Evolutionary conservation across 2,329 filamentous ascomycete species (phyloP), one percentile per base, ranked within the genome.

Genomic region (Colletotrichum musicola): DNA sequence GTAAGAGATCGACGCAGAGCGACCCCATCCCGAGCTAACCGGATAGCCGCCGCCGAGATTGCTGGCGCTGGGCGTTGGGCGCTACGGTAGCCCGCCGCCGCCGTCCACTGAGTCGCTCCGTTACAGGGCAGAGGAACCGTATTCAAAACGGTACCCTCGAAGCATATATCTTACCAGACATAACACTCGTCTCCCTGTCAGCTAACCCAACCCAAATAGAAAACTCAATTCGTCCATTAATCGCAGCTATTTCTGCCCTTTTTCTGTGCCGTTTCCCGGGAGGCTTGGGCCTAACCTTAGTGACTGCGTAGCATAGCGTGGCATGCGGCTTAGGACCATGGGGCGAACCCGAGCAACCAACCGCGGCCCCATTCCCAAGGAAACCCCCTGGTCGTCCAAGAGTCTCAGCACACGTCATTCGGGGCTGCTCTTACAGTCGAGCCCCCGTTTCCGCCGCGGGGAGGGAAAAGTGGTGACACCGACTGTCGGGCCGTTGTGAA

Each of bases 331-430:
- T 35, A 35, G 30, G 42, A 47, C 64, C 47, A 58, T 59, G 60
- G 54, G 64, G 53, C 60, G 59, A 64, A 54, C 53, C 60, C 53
- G 60, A 68, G 60, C 54, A 46, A 40, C 16, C 22, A 30, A 27
- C 4, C 46, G 18, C 20, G 20, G 49, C 49, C 30, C n/a, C n/a
- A 9, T 9, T 40, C 9, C 47, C 40, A 16, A 49, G 7, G 46
- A 25, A 40, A 7, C 18, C 16, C 20, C 56, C 47, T 49, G 54
- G 54, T 38, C 18, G 18, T 35, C 47, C 38, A 50, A 54, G 51
- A 49, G 25, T 64, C 62, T 65, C 57, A 51, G 62, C 65, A 50
- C 55, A 60, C 65, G 65, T 68, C 65, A 61, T 68, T 61, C 54
- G 55, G 61, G 53, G 13, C 14, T 30, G 10, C 18, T 38, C 44